phyloP scores from a whole-genome alignment of 78 protist species.

The Dictyostelium brefeldianum region DNA sequence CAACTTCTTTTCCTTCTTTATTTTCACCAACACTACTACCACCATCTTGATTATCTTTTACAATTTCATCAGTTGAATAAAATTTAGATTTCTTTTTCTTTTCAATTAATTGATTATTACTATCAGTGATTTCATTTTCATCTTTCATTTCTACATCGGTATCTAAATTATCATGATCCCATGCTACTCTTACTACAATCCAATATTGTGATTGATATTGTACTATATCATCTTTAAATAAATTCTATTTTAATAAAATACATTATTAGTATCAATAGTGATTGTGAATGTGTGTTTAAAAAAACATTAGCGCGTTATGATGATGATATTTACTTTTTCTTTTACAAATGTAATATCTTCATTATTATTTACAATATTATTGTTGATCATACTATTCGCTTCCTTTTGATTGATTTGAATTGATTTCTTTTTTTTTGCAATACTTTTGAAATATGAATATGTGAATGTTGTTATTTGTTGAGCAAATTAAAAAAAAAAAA shows the following conservation, averaged over 20 bases:
- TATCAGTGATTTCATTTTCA: no score
- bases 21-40: not conserved
- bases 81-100: not conserved
- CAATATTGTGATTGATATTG: constrained; percentile 20
- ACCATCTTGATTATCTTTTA: not conserved
- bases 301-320: no score
- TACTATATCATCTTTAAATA: constrained; percentile 49
- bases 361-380: no score
- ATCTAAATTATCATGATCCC: constrained; percentile 62
- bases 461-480: no score
- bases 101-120: no score
- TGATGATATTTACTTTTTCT: constrained; percentile 3
- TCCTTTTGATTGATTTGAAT: no score
- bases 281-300: no score
- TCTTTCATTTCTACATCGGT: not conserved
- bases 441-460: no score
- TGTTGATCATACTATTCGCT: no score
- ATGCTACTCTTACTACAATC: constrained; percentile 41
- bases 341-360: constrained; percentile 6
- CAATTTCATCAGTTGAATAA: not conserved
- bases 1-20: not conserved
- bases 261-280: no score
- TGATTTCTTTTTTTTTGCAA: no score
- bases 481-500: no score
- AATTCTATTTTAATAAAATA: constrained; percentile 16